A percentile compares a stretch with the other conserved stretches of the same genome.
phyloP scores from a whole-genome alignment of 192 early-diverging fungal genomes.

The Funneliformis geosporum region DNA sequence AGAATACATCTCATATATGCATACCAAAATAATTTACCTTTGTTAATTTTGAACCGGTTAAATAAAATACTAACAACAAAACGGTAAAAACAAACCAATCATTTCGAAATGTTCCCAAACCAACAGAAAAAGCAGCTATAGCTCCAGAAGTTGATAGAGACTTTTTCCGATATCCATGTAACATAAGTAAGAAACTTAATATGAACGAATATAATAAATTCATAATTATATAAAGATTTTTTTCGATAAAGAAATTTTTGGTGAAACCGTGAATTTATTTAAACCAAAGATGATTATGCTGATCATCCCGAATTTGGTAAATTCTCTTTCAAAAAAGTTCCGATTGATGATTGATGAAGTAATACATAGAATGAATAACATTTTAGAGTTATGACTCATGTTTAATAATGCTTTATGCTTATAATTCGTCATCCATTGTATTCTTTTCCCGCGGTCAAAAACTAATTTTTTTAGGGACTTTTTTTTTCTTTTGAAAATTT shows the following conservation, averaged over 20 bases:
- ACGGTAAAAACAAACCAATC: conserved; percentile 63
- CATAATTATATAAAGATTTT: neutral
- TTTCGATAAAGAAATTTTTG: neutral
- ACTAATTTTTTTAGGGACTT: no score
- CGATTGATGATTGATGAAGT: no score
- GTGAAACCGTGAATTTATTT: neutral
- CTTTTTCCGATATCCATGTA: conserved; percentile 63
- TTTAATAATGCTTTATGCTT: no score
- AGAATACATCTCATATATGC: neutral
- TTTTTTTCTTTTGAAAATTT: no score
- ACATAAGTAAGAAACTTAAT: conserved; percentile 40
- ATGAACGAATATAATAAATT: conserved; percentile 1
- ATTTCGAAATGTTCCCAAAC: conserved; percentile 73
- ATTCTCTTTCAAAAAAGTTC: no score
- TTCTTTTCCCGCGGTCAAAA: no score
- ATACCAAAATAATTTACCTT: conserved; percentile 42
- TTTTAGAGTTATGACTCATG: no score
- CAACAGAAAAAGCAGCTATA: conserved; percentile 70
- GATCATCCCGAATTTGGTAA: no score
- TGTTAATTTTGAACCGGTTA: conserved; percentile 60
- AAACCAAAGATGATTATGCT: no score
- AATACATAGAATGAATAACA: no score
- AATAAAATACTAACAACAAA: conserved; percentile 74
- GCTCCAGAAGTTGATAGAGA: conserved; percentile 74
- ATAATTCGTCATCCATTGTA: no score